Evolutionary conservation across 768 basidiomycete genomes (phyloP), one percentile per base, ranked within the genome.

Genomic region (Serendipita indica): DNA sequence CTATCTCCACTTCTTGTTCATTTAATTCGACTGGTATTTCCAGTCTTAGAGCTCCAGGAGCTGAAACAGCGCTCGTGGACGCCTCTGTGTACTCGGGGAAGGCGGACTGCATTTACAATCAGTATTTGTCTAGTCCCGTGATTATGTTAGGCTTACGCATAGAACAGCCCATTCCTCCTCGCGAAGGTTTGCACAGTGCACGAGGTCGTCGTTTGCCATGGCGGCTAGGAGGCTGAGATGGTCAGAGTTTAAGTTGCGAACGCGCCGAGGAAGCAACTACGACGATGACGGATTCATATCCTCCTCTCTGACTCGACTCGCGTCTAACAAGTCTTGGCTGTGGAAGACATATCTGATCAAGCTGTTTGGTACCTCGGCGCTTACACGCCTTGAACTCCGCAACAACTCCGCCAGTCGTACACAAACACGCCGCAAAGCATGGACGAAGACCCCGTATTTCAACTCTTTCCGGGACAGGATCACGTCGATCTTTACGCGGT

Each of bases 391-490:
- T 25, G 49, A 54, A 25, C 49, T 54, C 49, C 22, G 30, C 49
- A 18, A 54, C 20, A 54, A 25, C 49, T 30, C 22, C 35, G 35
- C n/a, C n/a, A n/a, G n/a, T n/a, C n/a, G n/a, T n/a, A n/a, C n/a
- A n/a, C n/a, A n/a, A 7, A 7, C 27, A 6, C n/a, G 20, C 33
- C 10, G 16, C 30, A 22, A 7, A 13, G 33, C 56, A 86, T 87
- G 84, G 80, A 86, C 72, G 73, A 79, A 65, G 85, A 89, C 72
- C 85, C 86, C 27, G 77, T 84, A 62, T 68, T 72, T 54, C 80
- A 83, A 62, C 85, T 91, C 73, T 92, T 91, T 68, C 82, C 85
- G 0, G 86, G 75, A 43, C 70, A 83, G 62, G 84, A 83, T 28
- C 66, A 72, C 45, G 81, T 87, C 13, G 81, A 90, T 70, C 79